phyloP scores from a whole-genome alignment of 305 asterid genomes.

The Fraxinus sp. region DNA sequence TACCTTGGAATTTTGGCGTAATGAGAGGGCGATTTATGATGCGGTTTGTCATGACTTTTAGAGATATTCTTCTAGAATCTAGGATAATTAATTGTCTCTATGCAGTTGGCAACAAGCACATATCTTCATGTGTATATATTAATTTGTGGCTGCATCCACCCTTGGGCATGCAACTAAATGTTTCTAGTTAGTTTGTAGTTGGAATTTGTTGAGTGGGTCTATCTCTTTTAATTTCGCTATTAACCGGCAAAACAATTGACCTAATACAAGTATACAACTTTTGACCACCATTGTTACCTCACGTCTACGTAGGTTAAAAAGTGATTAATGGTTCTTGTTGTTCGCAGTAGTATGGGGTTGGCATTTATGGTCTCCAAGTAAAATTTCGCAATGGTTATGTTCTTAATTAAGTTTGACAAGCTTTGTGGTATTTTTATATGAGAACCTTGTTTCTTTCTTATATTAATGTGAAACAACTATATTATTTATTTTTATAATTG shows the following conservation, averaged over 20 bases:
- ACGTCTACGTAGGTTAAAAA: neutral
- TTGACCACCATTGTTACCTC: neutral
- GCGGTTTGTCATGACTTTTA: conserved; percentile 42
- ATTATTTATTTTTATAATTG: neutral
- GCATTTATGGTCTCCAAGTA: neutral
- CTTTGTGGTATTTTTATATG: neutral
- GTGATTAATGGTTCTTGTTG: neutral
- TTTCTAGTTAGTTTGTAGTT: neutral
- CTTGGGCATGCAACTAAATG: neutral
- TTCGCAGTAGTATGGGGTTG: neutral
- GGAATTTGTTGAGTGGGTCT: neutral
- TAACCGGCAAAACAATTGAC: neutral
- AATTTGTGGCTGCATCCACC: neutral
- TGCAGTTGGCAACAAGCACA: conserved; percentile 3
- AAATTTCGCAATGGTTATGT: neutral
- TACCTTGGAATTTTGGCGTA: conserved; percentile 56
- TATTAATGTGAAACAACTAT: neutral
- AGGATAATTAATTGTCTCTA: neutral
- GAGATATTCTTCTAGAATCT: neutral
- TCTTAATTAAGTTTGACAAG: neutral
- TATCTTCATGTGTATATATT: neutral
- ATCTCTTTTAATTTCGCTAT: neutral
- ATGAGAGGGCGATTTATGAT: conserved; percentile 53
- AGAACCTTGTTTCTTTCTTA: neutral
- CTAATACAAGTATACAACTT: neutral